Evolutionary conservation across 257 asterid genomes (phyloP).

Genomic region (Ocimum tenuiflorum): DNA sequence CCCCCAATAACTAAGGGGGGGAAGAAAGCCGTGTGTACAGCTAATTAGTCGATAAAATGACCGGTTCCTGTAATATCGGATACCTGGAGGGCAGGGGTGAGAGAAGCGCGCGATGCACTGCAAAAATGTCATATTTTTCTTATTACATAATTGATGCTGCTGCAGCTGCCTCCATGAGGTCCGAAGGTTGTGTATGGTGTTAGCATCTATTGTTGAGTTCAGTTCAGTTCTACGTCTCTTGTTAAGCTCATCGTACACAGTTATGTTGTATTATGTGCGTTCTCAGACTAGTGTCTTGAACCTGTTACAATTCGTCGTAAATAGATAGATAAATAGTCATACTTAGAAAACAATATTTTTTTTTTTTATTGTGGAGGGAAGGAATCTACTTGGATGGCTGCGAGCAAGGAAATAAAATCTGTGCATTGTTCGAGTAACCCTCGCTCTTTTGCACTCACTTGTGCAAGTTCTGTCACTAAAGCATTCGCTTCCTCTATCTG

Average conservation of each 20-base stretch:
- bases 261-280: conserved; percentile 43
- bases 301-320: conserved; percentile 23
- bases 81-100: conserved; percentile 29
- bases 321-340: neutral
- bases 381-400: conserved; percentile 39
- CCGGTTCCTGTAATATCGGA: conserved; percentile 41
- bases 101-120: conserved; percentile 24
- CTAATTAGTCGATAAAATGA: conserved; percentile 35
- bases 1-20: neutral
- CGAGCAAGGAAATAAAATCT: conserved; percentile 44
- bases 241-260: conserved; percentile 35
- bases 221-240: conserved; percentile 31
- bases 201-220: conserved; percentile 32
- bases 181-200: conserved; percentile 35
- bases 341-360: neutral
- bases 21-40: conserved; percentile 30
- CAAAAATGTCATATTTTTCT: conserved; percentile 31
- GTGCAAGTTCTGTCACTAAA: conserved; percentile 53
- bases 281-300: conserved; percentile 42
- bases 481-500: conserved; percentile 64
- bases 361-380: neutral
- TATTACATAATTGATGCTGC: conserved; percentile 20
- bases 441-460: conserved; percentile 54
- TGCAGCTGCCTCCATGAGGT: conserved; percentile 38
- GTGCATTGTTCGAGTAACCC: conserved; percentile 66